A percentile compares a stretch with the other conserved stretches of the same genome.
Conservation (phyloP, 495 filamentous ascomycete genomes). For the Neurospora sublineolata region DNA sequence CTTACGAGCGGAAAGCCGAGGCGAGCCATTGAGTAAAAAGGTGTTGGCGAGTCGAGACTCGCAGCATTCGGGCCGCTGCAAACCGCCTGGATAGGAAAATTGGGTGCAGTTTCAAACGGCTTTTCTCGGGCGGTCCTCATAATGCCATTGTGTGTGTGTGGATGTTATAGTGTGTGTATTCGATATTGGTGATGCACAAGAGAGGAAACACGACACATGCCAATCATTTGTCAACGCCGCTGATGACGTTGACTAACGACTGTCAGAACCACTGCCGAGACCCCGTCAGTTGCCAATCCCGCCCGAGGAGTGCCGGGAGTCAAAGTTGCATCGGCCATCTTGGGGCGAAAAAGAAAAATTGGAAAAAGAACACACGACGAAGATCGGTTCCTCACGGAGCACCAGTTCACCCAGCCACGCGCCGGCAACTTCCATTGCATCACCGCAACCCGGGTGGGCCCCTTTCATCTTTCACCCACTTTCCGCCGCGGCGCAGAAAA, state of each 20-base stretch:
- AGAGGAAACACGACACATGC: background rate
- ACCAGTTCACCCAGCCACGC: background rate
- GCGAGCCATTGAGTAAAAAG: background rate
- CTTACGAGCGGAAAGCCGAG: background rate
- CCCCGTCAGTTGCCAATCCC: background rate
- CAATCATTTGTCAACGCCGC: background rate
- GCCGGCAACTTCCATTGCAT: background rate
- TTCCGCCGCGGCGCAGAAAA: background rate
- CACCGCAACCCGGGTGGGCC: background rate
- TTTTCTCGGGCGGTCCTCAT: background rate
- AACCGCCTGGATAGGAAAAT: background rate
- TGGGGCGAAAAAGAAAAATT: background rate
- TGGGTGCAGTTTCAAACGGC: background rate
- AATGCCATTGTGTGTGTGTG: background rate
- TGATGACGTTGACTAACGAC: background rate
- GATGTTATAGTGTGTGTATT: background rate
- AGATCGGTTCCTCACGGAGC: background rate
- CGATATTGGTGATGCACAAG: background rate
- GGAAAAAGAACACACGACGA: background rate
- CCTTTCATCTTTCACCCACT: background rate
- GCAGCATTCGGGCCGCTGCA: background rate
- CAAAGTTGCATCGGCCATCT: background rate
- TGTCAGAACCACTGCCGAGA: background rate
- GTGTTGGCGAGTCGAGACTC: background rate
- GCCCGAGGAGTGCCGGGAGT: background rate